Base-by-base conservation (phyloP, 345 rosid genomes). In the Erodium maritimum region DNA sequence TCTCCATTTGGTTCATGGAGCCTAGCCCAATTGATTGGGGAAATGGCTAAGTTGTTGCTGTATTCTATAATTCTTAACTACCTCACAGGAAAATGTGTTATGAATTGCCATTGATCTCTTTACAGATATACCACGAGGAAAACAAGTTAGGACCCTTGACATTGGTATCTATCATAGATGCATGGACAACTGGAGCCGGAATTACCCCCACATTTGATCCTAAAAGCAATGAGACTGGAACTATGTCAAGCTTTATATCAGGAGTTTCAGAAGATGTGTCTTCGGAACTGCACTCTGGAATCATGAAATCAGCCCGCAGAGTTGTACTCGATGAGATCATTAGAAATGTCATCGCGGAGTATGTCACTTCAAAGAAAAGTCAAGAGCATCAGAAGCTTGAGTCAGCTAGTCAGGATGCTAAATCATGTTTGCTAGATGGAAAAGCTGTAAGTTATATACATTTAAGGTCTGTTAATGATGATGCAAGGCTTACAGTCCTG, bases 321-420 rank as follows among this genome's bases (percentile, higher is more conserved):
- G 83, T 84, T 69, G 65, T 84, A 17, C 66, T 94, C n/a, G 91
- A 94, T 73, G 96, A 90, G 73, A 81, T 94, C 68, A 82, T 90
- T 55, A 71, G 87, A 67, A 68, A 71, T 60, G 66, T 76, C 50
- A 82, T 90, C 56, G 69, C 83, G 50, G 95, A 83, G 57, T 78
- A 73, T 51, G 65, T 69, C 58, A 67, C 70, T 64, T 60, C 67
- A 42, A 85, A 77, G 69, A 89, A 77, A 75, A 59, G 67, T 51
- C 69, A 73, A 52, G 77, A 68, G 61, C 73, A 67, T 78, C 70
- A 70, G 46, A 73, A 74, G 69, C 64, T 68, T 62, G 78, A 59
- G 57, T 52, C 65, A 55, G 60, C 58, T 65, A 67, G 58, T 67
- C 79, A 78, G 52, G 66, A 67, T 72, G 63, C 66, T 69, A 68